Evolutionary conservation across 2,329 filamentous ascomycete genomes (phyloP), one percentile per base, ranked within the genome.

Genomic region (Bipolaris cookei): DNA sequence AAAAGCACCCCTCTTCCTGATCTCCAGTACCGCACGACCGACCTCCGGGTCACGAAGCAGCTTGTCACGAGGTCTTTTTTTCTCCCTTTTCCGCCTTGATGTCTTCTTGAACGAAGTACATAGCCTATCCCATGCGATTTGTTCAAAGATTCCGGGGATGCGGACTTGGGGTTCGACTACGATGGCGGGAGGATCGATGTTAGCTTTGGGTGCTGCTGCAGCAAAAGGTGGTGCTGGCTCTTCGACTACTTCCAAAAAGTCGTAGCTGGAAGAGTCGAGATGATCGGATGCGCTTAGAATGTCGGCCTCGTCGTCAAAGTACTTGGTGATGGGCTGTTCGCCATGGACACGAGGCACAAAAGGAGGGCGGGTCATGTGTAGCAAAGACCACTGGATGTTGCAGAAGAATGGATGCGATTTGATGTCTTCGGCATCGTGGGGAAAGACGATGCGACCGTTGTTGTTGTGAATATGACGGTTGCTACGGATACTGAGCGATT

Each of bases 321-420:
- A 98, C 68, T 90, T 91, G 1, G 92, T 95, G 71, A 83, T 80
- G 13, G 74, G 69, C 59, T 82, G 80, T 21, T 75, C 73, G 35
- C 76, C 74, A 10, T 74, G 71, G 21, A 97, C 87, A 8, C 86
- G 83, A 0, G 94, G 94, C 0, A 96, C 80, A 68, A 96, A 94
- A 0, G 93, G 93, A 0, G 94, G 93, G 7, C 80, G 80, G 53
- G 86, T 83, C 32, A 84, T 77, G 68, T 95, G 90, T 14, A 97
- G 77, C 0, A 84, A 84, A 13, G 90, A 86, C 95, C 92, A 98
- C 1, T 86, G 84, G 14, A 96, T 86, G 47, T 87, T 86, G 54
- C 83, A 83, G 79, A 98, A 98, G 84, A 94, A 98, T 10, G 86
- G 85, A 76, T 98, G 95, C 3, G 83, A 78, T 74, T 96, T 97